Evolutionary conservation across 208 protist species (phyloP).

Genomic region (Leishmania braziliensis): DNA sequence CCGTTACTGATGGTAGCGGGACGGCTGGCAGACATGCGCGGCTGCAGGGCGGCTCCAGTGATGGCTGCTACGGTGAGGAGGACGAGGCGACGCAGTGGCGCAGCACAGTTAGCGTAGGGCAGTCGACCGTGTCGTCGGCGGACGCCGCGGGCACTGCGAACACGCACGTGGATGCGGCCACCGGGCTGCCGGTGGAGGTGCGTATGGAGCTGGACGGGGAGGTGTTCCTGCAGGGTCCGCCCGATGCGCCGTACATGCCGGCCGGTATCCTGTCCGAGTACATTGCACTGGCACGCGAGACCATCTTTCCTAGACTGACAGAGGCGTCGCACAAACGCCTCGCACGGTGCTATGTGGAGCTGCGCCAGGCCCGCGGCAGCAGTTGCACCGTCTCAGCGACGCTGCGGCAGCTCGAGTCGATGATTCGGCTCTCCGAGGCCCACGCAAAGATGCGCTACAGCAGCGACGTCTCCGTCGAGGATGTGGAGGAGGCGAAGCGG

Average conservation of each 20-base stretch:
- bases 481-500: slow-evolving; percentile 92
- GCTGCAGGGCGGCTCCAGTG: neutral
- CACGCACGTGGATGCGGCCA: slow-evolving; percentile 32
- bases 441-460: slow-evolving; percentile 92
- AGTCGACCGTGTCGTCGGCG: neutral
- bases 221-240: slow-evolving; percentile 63
- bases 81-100: slow-evolving; percentile 11
- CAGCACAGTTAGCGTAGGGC: slow-evolving; percentile 13
- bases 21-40: neutral
- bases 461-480: slow-evolving; percentile 66
- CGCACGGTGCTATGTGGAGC: slow-evolving; percentile 94
- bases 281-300: slow-evolving; percentile 91
- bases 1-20: neutral
- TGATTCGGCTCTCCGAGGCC: slow-evolving; percentile 97
- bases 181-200: slow-evolving; percentile 46
- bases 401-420: slow-evolving; percentile 98
- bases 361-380: slow-evolving; percentile 86
- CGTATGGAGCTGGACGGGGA: slow-evolving; percentile 76
- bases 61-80: slow-evolving; percentile 8
- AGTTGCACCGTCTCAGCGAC: slow-evolving; percentile 97
- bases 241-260: slow-evolving; percentile 76
- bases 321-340: slow-evolving; percentile 91
- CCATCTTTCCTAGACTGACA: slow-evolving; percentile 83
- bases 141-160: neutral
- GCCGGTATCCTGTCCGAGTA: slow-evolving; percentile 63